Evolutionary conservation across 371 early-diverging fungal genomes (phyloP), one percentile per base, ranked within the genome.

Genomic region (Conidiobolus incongruus): DNA sequence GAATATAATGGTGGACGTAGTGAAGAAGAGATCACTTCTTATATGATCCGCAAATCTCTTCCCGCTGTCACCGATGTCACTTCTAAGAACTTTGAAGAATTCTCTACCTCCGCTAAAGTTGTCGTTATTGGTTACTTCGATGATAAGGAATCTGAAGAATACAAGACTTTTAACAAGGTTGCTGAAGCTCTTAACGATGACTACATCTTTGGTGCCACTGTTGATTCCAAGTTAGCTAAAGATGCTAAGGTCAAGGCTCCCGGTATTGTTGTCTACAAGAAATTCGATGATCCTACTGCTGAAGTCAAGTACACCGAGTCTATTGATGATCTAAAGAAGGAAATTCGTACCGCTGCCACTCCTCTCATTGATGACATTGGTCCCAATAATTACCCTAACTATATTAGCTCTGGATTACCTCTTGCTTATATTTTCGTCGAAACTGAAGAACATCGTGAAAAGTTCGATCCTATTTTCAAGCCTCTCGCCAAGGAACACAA

Each of bases 341-440:
- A 83, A 52, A 55, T 90, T 55, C 66, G 70, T 62, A 43, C 62
- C 47, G 66, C 73, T 64, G 66, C 89, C 28, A 59, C 84, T 23
- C 91, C 93, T 24, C 56, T 80, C 33, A 66, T 94, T 67, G 91
- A 75, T 47, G 89, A 90, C 46, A 74, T 94, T 42, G 73, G 75
- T 47, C 82, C 76, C 26, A 70, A 77, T 47, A 94, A 81, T 72
- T 94, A 83, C 61, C 59, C 56, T 31, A 53, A 51, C 41, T 90
- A 88, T 64, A 76, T 80, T 46, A 71, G 78, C 47, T 42, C 77
- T 26, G 85, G 83, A 38, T 56, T 82, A 17, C 94, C 94, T 20
- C 57, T 93, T 23, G 92, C 70, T 26, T 94, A 78, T 61, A 49
- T 81, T 47, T 93, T 94, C 69, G 66, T 64, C 47, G 70, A 68